These are phyloP conservation scores for Fusarium setosum DNA, from an alignment of 2,329 filamentous ascomycete species.

Conservation along the genomic window DNA sequence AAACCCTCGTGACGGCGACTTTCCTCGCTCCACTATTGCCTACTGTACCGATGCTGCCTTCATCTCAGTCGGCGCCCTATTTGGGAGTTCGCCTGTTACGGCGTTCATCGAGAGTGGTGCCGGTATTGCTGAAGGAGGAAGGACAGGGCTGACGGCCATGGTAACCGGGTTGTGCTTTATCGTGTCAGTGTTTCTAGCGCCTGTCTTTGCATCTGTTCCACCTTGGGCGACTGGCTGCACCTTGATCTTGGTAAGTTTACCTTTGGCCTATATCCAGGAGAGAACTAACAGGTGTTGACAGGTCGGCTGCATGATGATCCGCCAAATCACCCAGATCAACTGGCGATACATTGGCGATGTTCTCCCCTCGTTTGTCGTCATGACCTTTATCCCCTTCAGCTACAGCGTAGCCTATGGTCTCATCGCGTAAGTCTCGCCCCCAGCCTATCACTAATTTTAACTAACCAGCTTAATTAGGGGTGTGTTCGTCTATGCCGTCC, in stretches of 20 bases:
- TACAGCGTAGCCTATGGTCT: slow-evolving; percentile 84
- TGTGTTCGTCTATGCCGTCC: slow-evolving; percentile 63
- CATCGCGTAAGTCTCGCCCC: slow-evolving; percentile 67
- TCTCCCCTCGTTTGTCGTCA: slow-evolving; percentile 79
- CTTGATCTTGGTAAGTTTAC: slow-evolving; percentile 69
- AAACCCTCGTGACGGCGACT: slow-evolving; percentile 77
- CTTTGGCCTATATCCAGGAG: background rate
- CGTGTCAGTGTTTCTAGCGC: slow-evolving; percentile 78
- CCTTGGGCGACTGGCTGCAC: slow-evolving; percentile 83
- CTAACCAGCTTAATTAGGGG: slow-evolving; percentile 51
- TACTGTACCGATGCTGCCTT: slow-evolving; percentile 78
- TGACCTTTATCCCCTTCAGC: slow-evolving; percentile 81
- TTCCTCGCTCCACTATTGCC: slow-evolving; percentile 85
- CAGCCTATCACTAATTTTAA: background rate
- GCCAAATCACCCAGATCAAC: slow-evolving; percentile 79
- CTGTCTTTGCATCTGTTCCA: slow-evolving; percentile 81
- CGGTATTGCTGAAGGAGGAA: slow-evolving; percentile 80
- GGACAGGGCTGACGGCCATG: slow-evolving; percentile 78
- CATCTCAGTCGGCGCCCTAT: slow-evolving; percentile 76
- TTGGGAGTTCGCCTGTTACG: slow-evolving; percentile 78
- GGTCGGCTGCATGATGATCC: slow-evolving; percentile 83
- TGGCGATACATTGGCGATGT: slow-evolving; percentile 82
- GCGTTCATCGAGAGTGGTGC: slow-evolving; percentile 82
- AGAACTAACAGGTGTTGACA: slow-evolving; percentile 41
- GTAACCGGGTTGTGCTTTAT: slow-evolving; percentile 77